Conservation (phyloP, 768 basidiomycete genomes). For the Butyriboletus loyo region DNA sequence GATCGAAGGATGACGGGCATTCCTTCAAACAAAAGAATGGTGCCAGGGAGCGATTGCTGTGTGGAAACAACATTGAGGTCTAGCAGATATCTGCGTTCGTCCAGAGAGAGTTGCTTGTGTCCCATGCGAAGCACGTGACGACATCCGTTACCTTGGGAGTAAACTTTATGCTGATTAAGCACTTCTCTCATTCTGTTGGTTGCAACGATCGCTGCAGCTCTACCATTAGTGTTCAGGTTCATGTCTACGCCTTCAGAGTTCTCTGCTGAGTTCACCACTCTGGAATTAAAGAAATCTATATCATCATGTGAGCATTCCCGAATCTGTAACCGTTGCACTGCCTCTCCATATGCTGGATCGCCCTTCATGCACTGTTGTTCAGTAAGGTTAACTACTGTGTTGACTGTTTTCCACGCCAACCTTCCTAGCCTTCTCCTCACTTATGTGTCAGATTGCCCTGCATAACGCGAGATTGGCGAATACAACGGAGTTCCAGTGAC, state of each 20-base stretch:
- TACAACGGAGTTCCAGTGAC: constrained; percentile 29
- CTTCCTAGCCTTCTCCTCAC: background rate
- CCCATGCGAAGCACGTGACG: background rate
- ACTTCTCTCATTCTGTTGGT: too few relatives aligned
- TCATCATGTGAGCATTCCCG: background rate
- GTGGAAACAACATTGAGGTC: background rate
- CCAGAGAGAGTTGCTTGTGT: background rate
- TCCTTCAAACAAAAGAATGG: too few relatives aligned
- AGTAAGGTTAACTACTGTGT: background rate
- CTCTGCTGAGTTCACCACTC: background rate
- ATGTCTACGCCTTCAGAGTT: too few relatives aligned
- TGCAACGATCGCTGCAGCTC: too few relatives aligned
- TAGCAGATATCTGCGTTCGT: background rate
- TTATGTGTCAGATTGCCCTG: background rate
- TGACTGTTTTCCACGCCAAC: background rate
- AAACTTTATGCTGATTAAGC: too few relatives aligned
- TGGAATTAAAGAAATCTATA: background rate
- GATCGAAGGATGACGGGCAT: too few relatives aligned
- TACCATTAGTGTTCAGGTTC: background rate
- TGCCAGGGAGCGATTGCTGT: constrained; percentile 12
- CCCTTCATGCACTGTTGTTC: background rate
- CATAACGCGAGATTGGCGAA: constrained; percentile 13
- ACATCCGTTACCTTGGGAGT: background rate
- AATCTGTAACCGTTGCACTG: background rate
- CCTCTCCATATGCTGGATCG: background rate